These are phyloP conservation scores for Marasmius sp. DNA, from an alignment of 1,284 basidiomycete genomes.

Conservation along the genomic window DNA sequence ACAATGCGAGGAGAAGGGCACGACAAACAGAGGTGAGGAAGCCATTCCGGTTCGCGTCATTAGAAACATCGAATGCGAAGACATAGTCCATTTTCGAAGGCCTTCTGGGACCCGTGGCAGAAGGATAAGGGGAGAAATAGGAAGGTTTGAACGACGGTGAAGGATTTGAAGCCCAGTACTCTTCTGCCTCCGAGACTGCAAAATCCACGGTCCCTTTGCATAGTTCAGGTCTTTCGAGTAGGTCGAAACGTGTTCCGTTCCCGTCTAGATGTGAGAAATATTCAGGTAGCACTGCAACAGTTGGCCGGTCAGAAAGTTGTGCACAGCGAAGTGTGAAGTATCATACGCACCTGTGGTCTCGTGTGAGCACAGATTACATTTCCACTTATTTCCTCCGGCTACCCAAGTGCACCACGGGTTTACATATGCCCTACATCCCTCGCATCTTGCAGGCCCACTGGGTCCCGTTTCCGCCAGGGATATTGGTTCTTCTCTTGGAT, in stretches of 20 bases:
- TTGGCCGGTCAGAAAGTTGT: background rate
- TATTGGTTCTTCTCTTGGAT: slow-evolving; percentile 80
- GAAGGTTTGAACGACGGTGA: slow-evolving; percentile 51
- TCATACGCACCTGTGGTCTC: slow-evolving; percentile 72
- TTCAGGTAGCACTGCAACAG: slow-evolving; percentile 64
- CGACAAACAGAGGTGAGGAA: slow-evolving; percentile 74
- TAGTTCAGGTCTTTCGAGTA: slow-evolving; percentile 83
- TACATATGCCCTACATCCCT: slow-evolving; percentile 86
- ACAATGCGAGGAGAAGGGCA: slow-evolving; percentile 68
- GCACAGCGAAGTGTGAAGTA: background rate
- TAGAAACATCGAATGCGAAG: slow-evolving; percentile 90
- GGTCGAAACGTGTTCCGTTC: slow-evolving; percentile 81
- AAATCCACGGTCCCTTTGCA: slow-evolving; percentile 94
- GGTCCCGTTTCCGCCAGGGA: slow-evolving; percentile 73
- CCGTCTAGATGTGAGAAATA: slow-evolving; percentile 90
- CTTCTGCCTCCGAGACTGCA: slow-evolving; percentile 73
- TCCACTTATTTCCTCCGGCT: slow-evolving; percentile 86
- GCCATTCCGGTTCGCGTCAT: slow-evolving; percentile 70
- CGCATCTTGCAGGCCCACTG: slow-evolving; percentile 84
- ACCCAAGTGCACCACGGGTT: slow-evolving; percentile 94
- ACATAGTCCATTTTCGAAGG: slow-evolving; percentile 78
- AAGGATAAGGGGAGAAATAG: slow-evolving; percentile 49
- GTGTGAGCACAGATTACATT: slow-evolving; percentile 88
- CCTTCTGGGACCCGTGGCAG: slow-evolving; percentile 45
- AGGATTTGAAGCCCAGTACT: slow-evolving; percentile 86